Evolutionary conservation across 441 rosid genomes (phyloP).

Genomic region (Euphorbia schlechtendalii): DNA sequence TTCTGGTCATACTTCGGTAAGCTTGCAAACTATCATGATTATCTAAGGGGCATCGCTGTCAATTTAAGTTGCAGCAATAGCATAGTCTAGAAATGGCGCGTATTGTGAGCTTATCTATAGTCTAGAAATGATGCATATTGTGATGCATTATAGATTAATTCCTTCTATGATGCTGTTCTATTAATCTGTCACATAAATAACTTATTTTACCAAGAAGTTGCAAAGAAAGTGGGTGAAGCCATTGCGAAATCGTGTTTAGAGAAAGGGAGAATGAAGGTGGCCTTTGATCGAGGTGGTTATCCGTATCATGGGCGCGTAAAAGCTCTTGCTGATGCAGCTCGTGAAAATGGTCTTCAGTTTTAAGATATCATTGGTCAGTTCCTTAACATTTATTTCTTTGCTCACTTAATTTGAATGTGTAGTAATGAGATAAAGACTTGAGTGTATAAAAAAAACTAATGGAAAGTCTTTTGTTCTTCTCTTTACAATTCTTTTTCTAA

Average conservation of each 20-base stretch:
- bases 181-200: conserved; percentile 15
- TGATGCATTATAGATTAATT: too few relatives aligned
- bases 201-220: conserved; percentile 63
- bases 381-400: conserved; percentile 8
- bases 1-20: conserved; percentile 70
- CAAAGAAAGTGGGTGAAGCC: conserved; percentile 73
- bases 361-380: conserved; percentile 25
- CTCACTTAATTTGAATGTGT: conserved; percentile 8
- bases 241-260: conserved; percentile 82
- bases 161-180: background rate
- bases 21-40: conserved; percentile 21
- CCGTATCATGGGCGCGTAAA: conserved; percentile 89
- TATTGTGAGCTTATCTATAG: background rate
- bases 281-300: conserved; percentile 87
- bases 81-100: background rate
- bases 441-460: background rate
- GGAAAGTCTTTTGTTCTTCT: conserved; percentile 8
- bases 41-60: background rate
- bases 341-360: conserved; percentile 80
- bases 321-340: conserved; percentile 73
- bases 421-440: conserved; percentile 3
- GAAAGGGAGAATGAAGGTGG: conserved; percentile 82
- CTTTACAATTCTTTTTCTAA: background rate
- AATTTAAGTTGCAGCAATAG: background rate
- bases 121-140: too few relatives aligned